Conservation (phyloP, 192 early-diverging fungal species). For the Umbelopsis isabellina region DNA sequence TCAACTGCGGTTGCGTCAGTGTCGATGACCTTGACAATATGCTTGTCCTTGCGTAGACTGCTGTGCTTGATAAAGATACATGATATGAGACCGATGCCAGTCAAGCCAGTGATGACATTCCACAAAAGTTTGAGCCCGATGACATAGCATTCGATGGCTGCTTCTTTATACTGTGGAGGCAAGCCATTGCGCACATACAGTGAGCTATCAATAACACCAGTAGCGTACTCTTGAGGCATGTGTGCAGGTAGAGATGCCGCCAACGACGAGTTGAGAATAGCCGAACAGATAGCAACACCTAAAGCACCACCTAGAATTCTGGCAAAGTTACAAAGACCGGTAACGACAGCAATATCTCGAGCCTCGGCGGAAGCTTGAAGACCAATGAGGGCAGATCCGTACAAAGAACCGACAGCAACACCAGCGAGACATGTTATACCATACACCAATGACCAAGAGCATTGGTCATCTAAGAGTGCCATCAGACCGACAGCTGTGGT, state of each 20-base stretch:
- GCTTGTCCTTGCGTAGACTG: conserved; percentile 13
- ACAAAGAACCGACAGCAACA: conserved; percentile 36
- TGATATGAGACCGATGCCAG: conserved; percentile 27
- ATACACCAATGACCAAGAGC: conserved; percentile 28
- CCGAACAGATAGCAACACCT: conserved; percentile 34
- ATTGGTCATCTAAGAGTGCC: conserved; percentile 53
- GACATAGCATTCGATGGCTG: conserved; percentile 28
- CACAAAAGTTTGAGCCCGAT: conserved; percentile 30
- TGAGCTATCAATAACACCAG: conserved; percentile 22
- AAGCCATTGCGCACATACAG: conserved; percentile 29
- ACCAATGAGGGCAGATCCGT: conserved; percentile 39
- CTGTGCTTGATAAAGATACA: conserved; percentile 11
- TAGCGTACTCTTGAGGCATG: conserved; percentile 17
- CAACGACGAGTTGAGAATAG: conserved; percentile 38
- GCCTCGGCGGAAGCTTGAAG: conserved; percentile 36
- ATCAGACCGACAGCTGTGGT: conserved; percentile 67
- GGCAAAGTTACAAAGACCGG: conserved; percentile 39
- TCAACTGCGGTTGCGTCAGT: neutral
- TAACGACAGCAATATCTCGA: conserved; percentile 44
- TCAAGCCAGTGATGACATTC: conserved; percentile 25
- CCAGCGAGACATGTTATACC: conserved; percentile 35
- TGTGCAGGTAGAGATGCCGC: conserved; percentile 20
- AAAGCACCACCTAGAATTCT: conserved; percentile 41
- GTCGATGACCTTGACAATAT: neutral
- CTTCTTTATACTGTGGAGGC: conserved; percentile 19